Conservation (phyloP, 164 flowering plant species). For the Umbellularia californica region DNA sequence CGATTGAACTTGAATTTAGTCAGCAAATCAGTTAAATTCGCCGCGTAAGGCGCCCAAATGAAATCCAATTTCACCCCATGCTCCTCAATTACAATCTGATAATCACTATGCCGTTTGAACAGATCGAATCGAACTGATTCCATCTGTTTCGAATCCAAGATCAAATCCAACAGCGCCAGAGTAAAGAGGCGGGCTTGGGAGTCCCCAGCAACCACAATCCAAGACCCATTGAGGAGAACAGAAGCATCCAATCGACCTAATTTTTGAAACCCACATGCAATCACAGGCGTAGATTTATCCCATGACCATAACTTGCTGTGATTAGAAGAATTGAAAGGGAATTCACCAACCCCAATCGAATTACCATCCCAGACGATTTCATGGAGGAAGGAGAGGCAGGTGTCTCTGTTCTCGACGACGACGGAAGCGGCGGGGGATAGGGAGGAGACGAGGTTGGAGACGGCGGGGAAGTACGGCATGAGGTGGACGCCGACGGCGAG, state of each 20-base stretch:
- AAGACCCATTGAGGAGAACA: constrained; percentile 82
- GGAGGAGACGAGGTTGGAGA: constrained; percentile 35
- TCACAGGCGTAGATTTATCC: constrained; percentile 34
- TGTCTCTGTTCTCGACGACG: constrained; percentile 33
- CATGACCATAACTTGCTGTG: constrained; percentile 47
- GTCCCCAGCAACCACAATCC: constrained; percentile 93
- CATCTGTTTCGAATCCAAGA: constrained; percentile 46
- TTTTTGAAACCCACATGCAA: constrained; percentile 62
- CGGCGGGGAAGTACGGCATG: constrained; percentile 75
- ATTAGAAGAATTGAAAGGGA: constrained; percentile 4
- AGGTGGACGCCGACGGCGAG: constrained; percentile 89
- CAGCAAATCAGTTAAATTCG: constrained; percentile 46
- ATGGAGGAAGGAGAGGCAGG: constrained; percentile 66
- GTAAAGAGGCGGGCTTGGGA: constrained; percentile 73
- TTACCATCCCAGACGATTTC: constrained; percentile 41
- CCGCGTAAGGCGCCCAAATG: constrained; percentile 75
- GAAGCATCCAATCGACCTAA: constrained; percentile 49
- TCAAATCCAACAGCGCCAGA: constrained; percentile 48
- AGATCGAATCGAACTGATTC: constrained; percentile 40
- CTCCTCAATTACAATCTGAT: constrained; percentile 39
- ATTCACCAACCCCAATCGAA: constrained; percentile 7
- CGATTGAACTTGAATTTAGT: constrained; percentile 27
- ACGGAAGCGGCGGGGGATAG: constrained; percentile 31
- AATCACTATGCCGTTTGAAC: constrained; percentile 81
- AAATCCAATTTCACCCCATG: constrained; percentile 78